Evolutionary conservation across 805 yeast genomes (phyloP).

Genomic region (Spathaspora passalidarum): DNA sequence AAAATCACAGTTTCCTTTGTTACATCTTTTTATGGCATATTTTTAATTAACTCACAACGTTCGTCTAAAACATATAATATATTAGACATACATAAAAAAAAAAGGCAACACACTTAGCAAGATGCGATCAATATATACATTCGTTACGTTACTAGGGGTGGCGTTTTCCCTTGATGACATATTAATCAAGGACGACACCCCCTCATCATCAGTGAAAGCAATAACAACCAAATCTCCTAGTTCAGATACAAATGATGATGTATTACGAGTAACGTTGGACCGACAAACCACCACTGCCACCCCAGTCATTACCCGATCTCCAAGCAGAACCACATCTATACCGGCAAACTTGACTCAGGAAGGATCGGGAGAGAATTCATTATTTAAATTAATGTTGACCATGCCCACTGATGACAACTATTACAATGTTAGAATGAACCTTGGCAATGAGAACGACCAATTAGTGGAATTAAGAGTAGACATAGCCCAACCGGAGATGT

Average conservation of each 20-base stretch:
- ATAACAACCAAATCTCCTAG: neutral
- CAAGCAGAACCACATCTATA: neutral
- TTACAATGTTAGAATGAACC: slow-evolving; percentile 14
- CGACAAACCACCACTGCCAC: slow-evolving; percentile 5
- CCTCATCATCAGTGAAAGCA: neutral
- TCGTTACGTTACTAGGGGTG: neutral
- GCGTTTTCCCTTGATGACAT: neutral
- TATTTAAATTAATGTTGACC: slow-evolving; percentile 13
- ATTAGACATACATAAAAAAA: no score
- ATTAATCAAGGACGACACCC: neutral
- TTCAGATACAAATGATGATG: slow-evolving; percentile 5
- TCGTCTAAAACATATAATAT: no score
- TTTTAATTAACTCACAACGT: no score
- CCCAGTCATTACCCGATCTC: neutral
- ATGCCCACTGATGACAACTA: slow-evolving; percentile 13
- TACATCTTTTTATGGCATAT: neutral
- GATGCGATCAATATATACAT: neutral
- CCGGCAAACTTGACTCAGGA: slow-evolving; percentile 2
- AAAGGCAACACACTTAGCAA: no score
- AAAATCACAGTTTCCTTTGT: neutral
- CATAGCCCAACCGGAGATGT: slow-evolving; percentile 34
- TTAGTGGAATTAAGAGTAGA: slow-evolving; percentile 22
- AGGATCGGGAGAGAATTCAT: neutral
- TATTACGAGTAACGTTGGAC: slow-evolving; percentile 5
- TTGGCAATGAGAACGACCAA: slow-evolving; percentile 3